Conservation (phyloP, 768 basidiomycete genomes). For the Leucocoprinus leucothites region DNA sequence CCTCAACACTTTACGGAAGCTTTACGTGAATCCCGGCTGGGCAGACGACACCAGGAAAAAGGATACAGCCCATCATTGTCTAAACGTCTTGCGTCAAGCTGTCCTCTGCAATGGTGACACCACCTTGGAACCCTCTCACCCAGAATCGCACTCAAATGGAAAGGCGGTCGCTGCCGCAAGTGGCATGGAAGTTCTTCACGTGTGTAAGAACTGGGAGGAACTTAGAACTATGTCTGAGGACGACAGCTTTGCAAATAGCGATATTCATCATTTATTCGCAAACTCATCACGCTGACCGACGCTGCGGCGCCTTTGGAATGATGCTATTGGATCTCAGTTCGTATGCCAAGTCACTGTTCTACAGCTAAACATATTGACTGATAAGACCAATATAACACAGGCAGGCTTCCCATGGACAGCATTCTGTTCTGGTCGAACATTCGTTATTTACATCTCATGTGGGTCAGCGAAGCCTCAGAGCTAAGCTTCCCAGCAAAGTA, state of each 20-base stretch:
- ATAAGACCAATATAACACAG: slow-evolving; percentile 4
- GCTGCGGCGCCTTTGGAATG: background rate
- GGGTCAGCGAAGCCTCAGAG: background rate
- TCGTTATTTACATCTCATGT: background rate
- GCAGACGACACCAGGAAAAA: background rate
- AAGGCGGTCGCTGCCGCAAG: slow-evolving; percentile 5
- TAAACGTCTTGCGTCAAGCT: slow-evolving; percentile 14
- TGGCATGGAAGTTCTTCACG: slow-evolving; percentile 13
- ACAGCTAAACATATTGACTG: background rate
- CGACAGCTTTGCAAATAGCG: slow-evolving; percentile 1
- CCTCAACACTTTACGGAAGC: slow-evolving; percentile 9
- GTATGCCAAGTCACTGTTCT: background rate
- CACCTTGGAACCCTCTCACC: slow-evolving; percentile 12
- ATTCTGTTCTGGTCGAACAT: background rate
- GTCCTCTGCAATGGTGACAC: slow-evolving; percentile 15
- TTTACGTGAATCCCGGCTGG: slow-evolving; percentile 11
- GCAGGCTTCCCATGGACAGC: slow-evolving; percentile 7
- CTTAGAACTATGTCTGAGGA: slow-evolving; percentile 9
- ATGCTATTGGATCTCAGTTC: slow-evolving; percentile 1
- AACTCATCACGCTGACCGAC: too few relatives aligned
- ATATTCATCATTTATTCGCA: background rate
- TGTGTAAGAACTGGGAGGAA: slow-evolving; percentile 16
- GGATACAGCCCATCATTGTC: slow-evolving; percentile 8
- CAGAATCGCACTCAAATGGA: slow-evolving; percentile 1
- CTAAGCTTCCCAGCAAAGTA: background rate